These are phyloP conservation scores for Mucor velutinosus DNA, from an alignment of 371 early-diverging fungal species.

Conservation along the genomic window DNA sequence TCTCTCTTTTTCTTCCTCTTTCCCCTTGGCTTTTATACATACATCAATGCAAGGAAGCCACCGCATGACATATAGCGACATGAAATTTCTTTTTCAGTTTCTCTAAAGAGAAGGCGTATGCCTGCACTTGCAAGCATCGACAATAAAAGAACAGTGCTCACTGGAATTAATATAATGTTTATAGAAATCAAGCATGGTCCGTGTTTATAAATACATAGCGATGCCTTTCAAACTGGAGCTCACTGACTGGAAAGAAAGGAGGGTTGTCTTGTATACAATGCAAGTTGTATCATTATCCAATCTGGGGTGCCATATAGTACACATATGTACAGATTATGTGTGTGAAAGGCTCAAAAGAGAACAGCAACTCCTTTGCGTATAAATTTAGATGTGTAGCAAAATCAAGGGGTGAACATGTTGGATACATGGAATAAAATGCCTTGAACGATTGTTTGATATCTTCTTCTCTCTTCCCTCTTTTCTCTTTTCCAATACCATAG, in stretches of 20 bases:
- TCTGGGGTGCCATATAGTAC: slow-evolving; percentile 8
- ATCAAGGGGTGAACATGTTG: background rate
- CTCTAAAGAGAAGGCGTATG: background rate
- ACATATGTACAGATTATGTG: background rate
- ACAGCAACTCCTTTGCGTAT: background rate
- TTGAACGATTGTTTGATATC: background rate
- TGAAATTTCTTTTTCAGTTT: background rate
- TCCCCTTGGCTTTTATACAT: background rate
- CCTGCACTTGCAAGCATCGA: no score
- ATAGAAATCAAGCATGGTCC: background rate
- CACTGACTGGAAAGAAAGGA: background rate
- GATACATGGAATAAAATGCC: background rate
- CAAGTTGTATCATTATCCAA: slow-evolving; percentile 9
- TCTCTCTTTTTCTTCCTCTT: background rate
- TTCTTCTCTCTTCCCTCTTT: background rate
- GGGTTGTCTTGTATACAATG: background rate
- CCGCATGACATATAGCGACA: slow-evolving; percentile 12
- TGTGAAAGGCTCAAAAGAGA: background rate
- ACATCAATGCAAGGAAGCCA: slow-evolving; percentile 6
- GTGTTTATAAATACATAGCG: background rate
- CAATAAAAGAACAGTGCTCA: background rate
- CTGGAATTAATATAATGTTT: background rate
- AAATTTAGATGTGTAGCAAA: background rate
- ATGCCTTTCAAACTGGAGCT: background rate
- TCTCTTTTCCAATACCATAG: background rate